Conservation (phyloP, 2,329 filamentous ascomycete species). For the Beauveria medogensis region DNA sequence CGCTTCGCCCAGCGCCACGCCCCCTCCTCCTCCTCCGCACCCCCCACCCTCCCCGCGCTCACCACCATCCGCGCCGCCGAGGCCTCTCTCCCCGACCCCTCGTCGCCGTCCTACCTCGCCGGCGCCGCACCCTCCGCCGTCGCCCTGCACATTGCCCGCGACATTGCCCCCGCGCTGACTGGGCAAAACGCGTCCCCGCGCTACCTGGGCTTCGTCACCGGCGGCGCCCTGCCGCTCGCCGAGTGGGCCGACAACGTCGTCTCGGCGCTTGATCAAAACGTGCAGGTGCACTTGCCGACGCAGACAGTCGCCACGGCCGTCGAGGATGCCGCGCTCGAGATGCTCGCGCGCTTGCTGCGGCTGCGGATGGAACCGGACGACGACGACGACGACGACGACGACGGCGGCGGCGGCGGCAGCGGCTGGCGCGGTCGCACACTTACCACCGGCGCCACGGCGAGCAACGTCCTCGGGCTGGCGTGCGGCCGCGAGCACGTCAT, state of each 20-base stretch:
- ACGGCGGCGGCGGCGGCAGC: slow-evolving; percentile 25
- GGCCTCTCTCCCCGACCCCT: slow-evolving; percentile 29
- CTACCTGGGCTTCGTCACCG: slow-evolving; percentile 88
- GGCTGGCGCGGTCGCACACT: slow-evolving; percentile 45
- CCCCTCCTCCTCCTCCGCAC: slow-evolving; percentile 5
- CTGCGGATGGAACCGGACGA: slow-evolving; percentile 26
- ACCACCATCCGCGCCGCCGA: slow-evolving; percentile 28
- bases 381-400: too few species aligned
- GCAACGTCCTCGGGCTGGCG: slow-evolving; percentile 70
- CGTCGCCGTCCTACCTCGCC: slow-evolving; percentile 24
- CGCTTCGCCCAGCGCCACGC: slow-evolving; percentile 18
- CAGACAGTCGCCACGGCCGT: slow-evolving; percentile 71
- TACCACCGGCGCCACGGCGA: slow-evolving; percentile 60
- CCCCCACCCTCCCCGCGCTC: slow-evolving; percentile 31
- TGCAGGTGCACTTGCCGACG: slow-evolving; percentile 68
- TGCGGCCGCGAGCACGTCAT: slow-evolving; percentile 59
- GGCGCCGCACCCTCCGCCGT: slow-evolving; percentile 21
- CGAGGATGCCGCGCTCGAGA: slow-evolving; percentile 61
- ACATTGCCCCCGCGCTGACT: slow-evolving; percentile 55
- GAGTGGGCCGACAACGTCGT: slow-evolving; percentile 80
- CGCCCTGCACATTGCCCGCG: slow-evolving; percentile 33
- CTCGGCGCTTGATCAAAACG: slow-evolving; percentile 72
- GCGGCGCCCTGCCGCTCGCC: slow-evolving; percentile 70
- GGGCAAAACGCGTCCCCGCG: slow-evolving; percentile 54
- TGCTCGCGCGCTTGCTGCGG: slow-evolving; percentile 60